Evolutionary conservation across 2,329 filamentous ascomycete genomes (phyloP).

Genomic region (Thyridium curvatum): DNA sequence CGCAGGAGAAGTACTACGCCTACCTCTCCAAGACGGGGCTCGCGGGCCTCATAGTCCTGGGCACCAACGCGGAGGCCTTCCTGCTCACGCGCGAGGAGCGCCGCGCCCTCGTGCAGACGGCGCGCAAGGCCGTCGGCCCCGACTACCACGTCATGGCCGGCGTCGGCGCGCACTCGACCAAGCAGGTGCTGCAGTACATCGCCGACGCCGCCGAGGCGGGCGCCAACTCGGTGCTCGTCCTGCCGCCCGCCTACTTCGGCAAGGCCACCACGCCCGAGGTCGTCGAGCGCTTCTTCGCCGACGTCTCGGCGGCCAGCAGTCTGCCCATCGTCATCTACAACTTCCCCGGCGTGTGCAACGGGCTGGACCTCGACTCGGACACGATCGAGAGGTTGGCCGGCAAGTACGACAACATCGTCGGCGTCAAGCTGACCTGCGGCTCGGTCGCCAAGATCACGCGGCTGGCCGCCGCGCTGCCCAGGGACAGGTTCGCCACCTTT

Average conservation of each 20-base stretch:
- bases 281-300: slow-evolving; percentile 51
- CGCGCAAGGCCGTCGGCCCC: slow-evolving; percentile 44
- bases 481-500: slow-evolving; percentile 57
- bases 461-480: slow-evolving; percentile 42
- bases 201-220: slow-evolving; percentile 53
- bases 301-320: slow-evolving; percentile 44
- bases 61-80: slow-evolving; percentile 24
- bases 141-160: slow-evolving; percentile 56
- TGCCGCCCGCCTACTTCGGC: slow-evolving; percentile 60
- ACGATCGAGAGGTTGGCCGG: slow-evolving; percentile 47
- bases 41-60: slow-evolving; percentile 5
- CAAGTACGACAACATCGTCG: slow-evolving; percentile 11
- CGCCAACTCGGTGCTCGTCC: slow-evolving; percentile 54
- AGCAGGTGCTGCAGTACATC: slow-evolving; percentile 55
- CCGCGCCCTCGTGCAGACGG: slow-evolving; percentile 43
- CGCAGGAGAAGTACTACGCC: slow-evolving; percentile 19
- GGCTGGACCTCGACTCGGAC: slow-evolving; percentile 61
- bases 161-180: slow-evolving; percentile 57
- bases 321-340: slow-evolving; percentile 62
- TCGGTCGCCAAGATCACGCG: slow-evolving; percentile 66
- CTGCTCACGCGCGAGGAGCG: slow-evolving; percentile 25
- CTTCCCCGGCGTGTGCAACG: slow-evolving; percentile 63
- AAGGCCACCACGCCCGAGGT: slow-evolving; percentile 53
- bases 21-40: not conserved
- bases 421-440: slow-evolving; percentile 52